These are phyloP conservation scores for Monosporascus sp. DNA, from an alignment of 2,329 filamentous ascomycete genomes.

Conservation along the genomic window DNA sequence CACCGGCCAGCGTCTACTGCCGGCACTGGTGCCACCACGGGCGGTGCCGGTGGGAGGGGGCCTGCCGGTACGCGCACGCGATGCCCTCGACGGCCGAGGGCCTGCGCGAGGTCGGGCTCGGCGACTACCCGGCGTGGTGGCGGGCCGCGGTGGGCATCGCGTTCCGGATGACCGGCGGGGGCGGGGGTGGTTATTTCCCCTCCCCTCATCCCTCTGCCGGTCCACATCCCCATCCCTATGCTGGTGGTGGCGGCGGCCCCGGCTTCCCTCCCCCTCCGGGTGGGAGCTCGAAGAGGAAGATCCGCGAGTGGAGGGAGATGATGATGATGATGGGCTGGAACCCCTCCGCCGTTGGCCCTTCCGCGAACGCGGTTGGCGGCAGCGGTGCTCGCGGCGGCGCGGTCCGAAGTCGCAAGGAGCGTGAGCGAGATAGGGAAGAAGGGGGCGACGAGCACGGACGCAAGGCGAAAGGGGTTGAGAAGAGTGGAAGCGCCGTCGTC, in stretches of 20 bases:
- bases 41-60: conserved; percentile 37
- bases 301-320: background rate
- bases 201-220: too few species aligned
- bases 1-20: conserved; percentile 25
- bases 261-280: too few species aligned
- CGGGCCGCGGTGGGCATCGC: conserved; percentile 7
- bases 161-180: background rate
- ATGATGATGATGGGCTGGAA: background rate
- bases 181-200: too few species aligned
- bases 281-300: background rate
- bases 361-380: too few species aligned
- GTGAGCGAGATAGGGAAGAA: background rate
- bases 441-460: background rate
- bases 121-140: conserved; percentile 39
- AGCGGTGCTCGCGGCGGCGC: too few species aligned
- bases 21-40: conserved; percentile 45
- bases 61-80: conserved; percentile 39
- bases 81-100: conserved; percentile 40
- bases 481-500: background rate
- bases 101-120: conserved; percentile 36
- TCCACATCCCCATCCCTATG: background rate
- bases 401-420: background rate
- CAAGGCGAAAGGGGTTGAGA: background rate
- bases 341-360: background rate
- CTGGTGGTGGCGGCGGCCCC: background rate